Base-by-base conservation (phyloP, 352 stramenopile species). In the Phytophthora sp. region DNA sequence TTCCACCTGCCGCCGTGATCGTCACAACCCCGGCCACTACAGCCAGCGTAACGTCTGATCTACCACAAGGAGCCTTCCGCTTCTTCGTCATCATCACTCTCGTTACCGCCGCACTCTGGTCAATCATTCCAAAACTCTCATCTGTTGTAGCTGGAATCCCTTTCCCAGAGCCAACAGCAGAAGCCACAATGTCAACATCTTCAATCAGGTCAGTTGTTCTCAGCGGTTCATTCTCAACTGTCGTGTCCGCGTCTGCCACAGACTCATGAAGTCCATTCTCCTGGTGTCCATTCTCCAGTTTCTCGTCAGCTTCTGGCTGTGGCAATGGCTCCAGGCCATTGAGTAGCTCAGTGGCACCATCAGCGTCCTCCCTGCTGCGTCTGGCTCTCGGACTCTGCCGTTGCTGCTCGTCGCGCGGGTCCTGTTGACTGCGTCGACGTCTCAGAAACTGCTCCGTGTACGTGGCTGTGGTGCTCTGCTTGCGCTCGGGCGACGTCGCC, bases 41-140 rank as follows among this genome's bases (percentile, higher is more conserved):
- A 45, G 45, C 46, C 31, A 69, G 38, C n/a, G 45, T 49, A 15
- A 60, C 30, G 3, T 33, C 38, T 7, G 31, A 59, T 50, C 54
- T 63, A 31, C 74, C 26, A 23, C 58, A 44, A 55, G 54, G 27
- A 64, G 61, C 63, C 42, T 44, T 63, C 31, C 65, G 57, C 46
- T 73, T 73, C 54, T 69, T 66, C 38, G 45, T 39, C 53, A 55
- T 66, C 7, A 21, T 54, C 51, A 35, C 27, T 65, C 47, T 61
- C 38, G n/a, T 16, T 18, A 30, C 41, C 13, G 41, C 30, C 11
- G 26, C 15, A 39, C 36, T 54, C 21, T 56, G 20, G 15, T 45
- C 30, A 51, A 46, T 62, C 20, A 23, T 20, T 52, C 18, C 30
- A 42, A 36, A 47, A 20, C 21, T 23, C 56, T 20, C 33, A 47